Evolutionary conservation across 305 asterid genomes (phyloP).

Genomic region (Salvia sclarea): DNA sequence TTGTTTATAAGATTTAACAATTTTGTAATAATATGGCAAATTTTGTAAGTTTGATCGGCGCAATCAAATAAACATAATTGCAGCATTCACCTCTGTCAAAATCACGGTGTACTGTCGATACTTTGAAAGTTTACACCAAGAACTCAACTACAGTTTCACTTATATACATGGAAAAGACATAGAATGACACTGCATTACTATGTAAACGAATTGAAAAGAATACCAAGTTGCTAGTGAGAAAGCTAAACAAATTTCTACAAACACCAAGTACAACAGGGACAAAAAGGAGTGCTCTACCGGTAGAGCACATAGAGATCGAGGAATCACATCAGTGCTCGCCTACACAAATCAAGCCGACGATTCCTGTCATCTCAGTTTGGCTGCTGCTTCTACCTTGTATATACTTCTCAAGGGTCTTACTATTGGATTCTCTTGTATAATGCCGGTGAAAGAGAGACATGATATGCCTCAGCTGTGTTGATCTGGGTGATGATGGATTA

Average conservation of each 20-base stretch:
- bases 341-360: background rate
- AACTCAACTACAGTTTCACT: slow-evolving; percentile 1
- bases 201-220: slow-evolving; percentile 23
- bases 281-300: slow-evolving; percentile 22
- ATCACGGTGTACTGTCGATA: background rate
- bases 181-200: background rate
- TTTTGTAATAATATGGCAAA: no score
- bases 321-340: slow-evolving; percentile 16
- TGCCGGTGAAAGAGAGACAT: slow-evolving; percentile 16
- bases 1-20: no score
- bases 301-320: slow-evolving; percentile 13
- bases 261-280: slow-evolving; percentile 19
- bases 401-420: background rate
- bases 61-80: background rate
- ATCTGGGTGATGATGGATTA: slow-evolving; percentile 10
- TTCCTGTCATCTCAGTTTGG: slow-evolving; percentile 18
- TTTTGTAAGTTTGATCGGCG: background rate
- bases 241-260: slow-evolving; percentile 10
- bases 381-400: slow-evolving; percentile 24
- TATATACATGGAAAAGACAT: slow-evolving; percentile 7
- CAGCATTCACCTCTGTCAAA: background rate
- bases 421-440: slow-evolving; percentile 16
- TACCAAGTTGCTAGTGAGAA: background rate
- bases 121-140: slow-evolving; percentile 12
- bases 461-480: slow-evolving; percentile 14